Conservation (phyloP, 352 stramenopile species). For the Phytophthora europaea region DNA sequence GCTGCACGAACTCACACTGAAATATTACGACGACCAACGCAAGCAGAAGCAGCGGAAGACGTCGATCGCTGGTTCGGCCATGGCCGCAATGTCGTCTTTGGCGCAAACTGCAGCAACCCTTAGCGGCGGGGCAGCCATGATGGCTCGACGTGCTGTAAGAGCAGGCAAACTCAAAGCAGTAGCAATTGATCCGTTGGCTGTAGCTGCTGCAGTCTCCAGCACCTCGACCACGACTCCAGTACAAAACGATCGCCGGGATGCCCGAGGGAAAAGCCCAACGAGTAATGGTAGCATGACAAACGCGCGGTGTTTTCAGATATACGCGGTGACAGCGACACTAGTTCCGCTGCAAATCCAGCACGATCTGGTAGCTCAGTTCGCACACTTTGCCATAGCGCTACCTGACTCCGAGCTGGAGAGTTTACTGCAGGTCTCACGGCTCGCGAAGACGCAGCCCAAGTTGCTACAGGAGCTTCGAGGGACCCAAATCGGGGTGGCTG, state of each 20-base stretch:
- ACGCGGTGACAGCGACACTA: conserved; percentile 41
- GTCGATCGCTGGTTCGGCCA: conserved; percentile 12
- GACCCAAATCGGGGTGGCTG: conserved; percentile 17
- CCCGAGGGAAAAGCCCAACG: background rate
- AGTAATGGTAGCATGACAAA: background rate
- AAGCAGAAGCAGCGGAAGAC: conserved; percentile 26
- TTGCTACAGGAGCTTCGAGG: conserved; percentile 31
- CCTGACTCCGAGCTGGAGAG: conserved; percentile 15
- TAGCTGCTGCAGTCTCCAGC: conserved; percentile 1
- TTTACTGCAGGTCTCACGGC: conserved; percentile 10
- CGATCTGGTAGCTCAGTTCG: conserved; percentile 27
- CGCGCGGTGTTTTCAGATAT: conserved; percentile 52
- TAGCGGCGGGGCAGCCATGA: background rate
- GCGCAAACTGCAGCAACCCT: background rate
- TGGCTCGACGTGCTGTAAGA: conserved; percentile 16
- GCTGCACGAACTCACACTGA: conserved; percentile 29
- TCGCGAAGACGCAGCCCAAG: conserved; percentile 8
- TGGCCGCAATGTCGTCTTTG: conserved; percentile 20
- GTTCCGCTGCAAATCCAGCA: conserved; percentile 28
- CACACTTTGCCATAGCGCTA: conserved; percentile 34
- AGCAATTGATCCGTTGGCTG: conserved; percentile 8
- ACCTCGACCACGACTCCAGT: background rate
- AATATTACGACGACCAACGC: conserved; percentile 33
- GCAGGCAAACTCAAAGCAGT: conserved; percentile 1
- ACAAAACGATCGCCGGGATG: conserved; percentile 4